Conservation (phyloP, 2,329 filamentous ascomycete species). For the Kalaharituber pfeilii region DNA sequence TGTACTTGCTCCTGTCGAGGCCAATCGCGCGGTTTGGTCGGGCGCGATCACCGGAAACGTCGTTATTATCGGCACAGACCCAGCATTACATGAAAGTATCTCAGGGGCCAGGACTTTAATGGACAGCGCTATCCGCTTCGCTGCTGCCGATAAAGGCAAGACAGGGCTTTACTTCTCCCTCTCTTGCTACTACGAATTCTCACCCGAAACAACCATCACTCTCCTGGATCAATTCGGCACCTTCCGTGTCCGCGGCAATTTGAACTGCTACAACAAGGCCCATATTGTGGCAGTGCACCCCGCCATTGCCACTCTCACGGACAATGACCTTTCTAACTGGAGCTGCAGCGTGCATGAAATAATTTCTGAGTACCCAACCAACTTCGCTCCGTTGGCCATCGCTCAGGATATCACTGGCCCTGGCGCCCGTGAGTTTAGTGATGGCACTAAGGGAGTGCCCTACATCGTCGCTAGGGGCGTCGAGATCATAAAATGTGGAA, state of each 20-base stretch:
- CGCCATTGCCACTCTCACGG: slow-evolving; percentile 26
- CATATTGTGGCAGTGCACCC: slow-evolving; percentile 29
- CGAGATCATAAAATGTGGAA: slow-evolving; percentile 29
- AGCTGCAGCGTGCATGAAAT: slow-evolving; percentile 31
- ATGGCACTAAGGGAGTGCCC: slow-evolving; percentile 28
- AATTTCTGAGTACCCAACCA: slow-evolving; percentile 28
- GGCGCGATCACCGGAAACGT: slow-evolving; percentile 30
- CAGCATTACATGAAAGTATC: slow-evolving; percentile 24
- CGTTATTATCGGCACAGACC: slow-evolving; percentile 30
- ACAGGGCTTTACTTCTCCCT: slow-evolving; percentile 31
- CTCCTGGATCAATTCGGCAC: slow-evolving; percentile 27
- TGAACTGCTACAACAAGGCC: slow-evolving; percentile 29
- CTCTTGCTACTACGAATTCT: slow-evolving; percentile 29
- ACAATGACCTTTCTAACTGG: slow-evolving; percentile 30
- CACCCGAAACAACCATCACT: slow-evolving; percentile 20
- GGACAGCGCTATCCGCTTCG: slow-evolving; percentile 28
- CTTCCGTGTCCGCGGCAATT: slow-evolving; percentile 28
- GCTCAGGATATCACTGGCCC: slow-evolving; percentile 26
- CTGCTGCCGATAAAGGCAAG: slow-evolving; percentile 24
- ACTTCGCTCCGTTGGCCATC: slow-evolving; percentile 30
- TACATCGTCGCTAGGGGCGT: slow-evolving; percentile 31
- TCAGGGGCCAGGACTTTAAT: slow-evolving; percentile 27
- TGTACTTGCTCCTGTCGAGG: slow-evolving; percentile 27
- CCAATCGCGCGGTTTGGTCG: slow-evolving; percentile 29
- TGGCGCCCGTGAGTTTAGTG: slow-evolving; percentile 27